Percentiles rank a stretch among this genome's conserved stretches.
phyloP scores from a whole-genome alignment of 305 asterid species.

The Solanum hybrid region DNA sequence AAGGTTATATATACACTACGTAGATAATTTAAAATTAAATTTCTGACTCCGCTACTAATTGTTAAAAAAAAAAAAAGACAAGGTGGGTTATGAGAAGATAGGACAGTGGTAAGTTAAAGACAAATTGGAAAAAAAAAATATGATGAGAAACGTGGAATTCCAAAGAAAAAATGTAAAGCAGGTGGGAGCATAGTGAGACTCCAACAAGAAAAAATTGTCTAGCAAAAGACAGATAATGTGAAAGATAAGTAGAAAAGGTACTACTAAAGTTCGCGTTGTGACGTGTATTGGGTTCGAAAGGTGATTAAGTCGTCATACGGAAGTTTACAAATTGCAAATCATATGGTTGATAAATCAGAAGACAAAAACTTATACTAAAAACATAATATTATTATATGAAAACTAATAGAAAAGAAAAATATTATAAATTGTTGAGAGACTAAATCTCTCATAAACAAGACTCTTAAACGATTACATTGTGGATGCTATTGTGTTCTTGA shows the following conservation, averaged over 20 bases:
- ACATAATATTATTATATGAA: too few species aligned
- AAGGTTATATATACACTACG: not conserved
- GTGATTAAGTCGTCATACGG: too few species aligned
- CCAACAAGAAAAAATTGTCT: not conserved
- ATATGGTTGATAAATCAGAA: too few species aligned
- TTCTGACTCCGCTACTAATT: not conserved
- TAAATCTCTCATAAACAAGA: too few species aligned
- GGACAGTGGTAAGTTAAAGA: not conserved
- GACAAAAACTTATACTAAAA: too few species aligned
- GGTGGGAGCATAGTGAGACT: constrained; percentile 4
- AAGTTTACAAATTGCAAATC: too few species aligned
- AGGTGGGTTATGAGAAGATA: not conserved
- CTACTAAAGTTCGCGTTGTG: not conserved
- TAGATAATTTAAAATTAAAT: not conserved
- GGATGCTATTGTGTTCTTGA: too few species aligned
- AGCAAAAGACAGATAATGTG: not conserved
- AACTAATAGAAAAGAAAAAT: too few species aligned
- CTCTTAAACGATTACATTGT: too few species aligned
- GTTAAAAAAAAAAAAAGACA: not conserved
- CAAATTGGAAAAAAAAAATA: not conserved
- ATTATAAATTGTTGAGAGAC: too few species aligned
- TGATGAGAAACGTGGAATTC: not conserved
- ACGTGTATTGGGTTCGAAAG: too few species aligned
- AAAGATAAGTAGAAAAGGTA: not conserved
- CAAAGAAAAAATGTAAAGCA: not conserved